Conservation (phyloP, 768 basidiomycete species). For the Boletus insuetus region DNA sequence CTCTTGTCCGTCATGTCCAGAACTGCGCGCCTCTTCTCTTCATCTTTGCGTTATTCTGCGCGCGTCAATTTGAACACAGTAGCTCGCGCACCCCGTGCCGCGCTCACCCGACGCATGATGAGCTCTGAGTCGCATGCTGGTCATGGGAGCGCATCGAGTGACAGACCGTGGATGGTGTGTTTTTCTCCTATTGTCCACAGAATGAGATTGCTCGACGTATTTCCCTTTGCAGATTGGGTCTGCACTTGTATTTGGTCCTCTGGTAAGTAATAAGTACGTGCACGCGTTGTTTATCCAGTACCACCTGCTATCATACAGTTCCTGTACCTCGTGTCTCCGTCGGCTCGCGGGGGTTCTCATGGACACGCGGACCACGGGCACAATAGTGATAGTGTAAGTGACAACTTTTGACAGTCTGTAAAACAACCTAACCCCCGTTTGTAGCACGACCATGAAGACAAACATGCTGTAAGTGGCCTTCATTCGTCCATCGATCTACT, state of each 20-base stretch:
- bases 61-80: constrained; percentile 6
- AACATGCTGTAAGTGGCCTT: constrained; percentile 16
- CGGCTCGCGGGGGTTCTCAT: constrained; percentile 25
- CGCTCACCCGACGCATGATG: constrained; percentile 24
- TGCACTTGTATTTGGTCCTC: constrained; percentile 31
- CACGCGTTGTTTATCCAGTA: background rate
- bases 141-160: constrained; percentile 18
- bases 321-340: constrained; percentile 31
- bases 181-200: background rate
- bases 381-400: constrained; percentile 23
- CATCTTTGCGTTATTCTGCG: constrained; percentile 14
- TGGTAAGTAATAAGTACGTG: constrained; percentile 15
- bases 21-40: constrained; percentile 16
- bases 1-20: constrained; percentile 19
- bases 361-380: constrained; percentile 22
- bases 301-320: constrained; percentile 18
- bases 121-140: constrained; percentile 24
- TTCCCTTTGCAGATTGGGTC: constrained; percentile 26
- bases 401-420: background rate
- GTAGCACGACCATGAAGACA: constrained; percentile 15
- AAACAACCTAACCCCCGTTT: constrained; percentile 12
- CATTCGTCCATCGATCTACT: background rate
- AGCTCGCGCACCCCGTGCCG: constrained; percentile 13
- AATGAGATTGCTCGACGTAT: background rate
- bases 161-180: constrained; percentile 32